A percentile compares a stretch with the other conserved stretches of the same genome.
Conservation (phyloP, 331 rosid species). For the Rhamnella rubrinervis region DNA sequence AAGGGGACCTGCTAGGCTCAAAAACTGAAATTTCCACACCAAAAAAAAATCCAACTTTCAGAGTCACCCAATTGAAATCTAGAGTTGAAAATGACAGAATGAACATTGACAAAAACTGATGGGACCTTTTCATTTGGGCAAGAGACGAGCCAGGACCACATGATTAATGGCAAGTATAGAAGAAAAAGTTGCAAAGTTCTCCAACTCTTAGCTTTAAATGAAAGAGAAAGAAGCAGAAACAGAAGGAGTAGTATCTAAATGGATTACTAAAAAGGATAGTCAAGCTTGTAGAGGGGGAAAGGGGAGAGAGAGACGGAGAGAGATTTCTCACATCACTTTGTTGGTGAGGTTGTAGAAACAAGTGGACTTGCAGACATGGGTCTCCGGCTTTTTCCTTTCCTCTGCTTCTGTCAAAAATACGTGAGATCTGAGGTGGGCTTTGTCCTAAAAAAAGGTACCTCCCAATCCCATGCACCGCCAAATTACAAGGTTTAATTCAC, state of each 20-base stretch:
- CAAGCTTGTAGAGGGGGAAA: no score
- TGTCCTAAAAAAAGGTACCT: neutral
- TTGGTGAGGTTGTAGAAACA: neutral
- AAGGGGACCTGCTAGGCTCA: neutral
- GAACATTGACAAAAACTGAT: neutral
- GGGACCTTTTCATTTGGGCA: slow-evolving; percentile 12
- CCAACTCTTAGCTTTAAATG: neutral
- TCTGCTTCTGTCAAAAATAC: slow-evolving; percentile 25
- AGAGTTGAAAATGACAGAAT: slow-evolving; percentile 9
- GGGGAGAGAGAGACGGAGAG: neutral
- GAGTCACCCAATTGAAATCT: neutral
- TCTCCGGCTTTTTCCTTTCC: slow-evolving; percentile 19
- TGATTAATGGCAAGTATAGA: neutral
- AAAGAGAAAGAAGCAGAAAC: neutral
- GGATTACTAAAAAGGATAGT: neutral
- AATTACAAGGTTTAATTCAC: neutral
- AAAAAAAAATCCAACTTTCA: neutral
- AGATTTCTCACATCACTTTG: slow-evolving; percentile 15
- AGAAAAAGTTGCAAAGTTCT: slow-evolving; percentile 21
- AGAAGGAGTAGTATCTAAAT: neutral
- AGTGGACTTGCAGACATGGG: slow-evolving; percentile 26
- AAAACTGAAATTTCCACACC: neutral
- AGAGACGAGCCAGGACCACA: slow-evolving; percentile 1
- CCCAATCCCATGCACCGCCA: neutral
- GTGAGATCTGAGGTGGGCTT: slow-evolving; percentile 28